Evolutionary conservation across 2,329 filamentous ascomycete genomes (phyloP), one percentile per base, ranked within the genome.

Genomic region (Xylaria sp.): DNA sequence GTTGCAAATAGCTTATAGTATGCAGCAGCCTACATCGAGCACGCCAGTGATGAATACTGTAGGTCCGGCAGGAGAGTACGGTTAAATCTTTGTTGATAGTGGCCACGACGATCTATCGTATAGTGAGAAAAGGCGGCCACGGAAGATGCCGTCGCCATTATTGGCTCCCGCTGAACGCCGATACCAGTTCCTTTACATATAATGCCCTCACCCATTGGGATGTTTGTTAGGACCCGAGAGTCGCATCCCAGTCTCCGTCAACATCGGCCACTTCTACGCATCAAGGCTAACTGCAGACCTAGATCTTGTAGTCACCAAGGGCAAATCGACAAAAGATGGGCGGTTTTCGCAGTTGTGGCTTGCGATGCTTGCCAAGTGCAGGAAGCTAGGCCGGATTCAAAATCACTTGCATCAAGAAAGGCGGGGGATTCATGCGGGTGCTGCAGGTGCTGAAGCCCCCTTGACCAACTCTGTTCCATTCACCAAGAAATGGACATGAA

Each of bases 371-470:
- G 70, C 68, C 71, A 66, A 68, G 67, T 64, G 57, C 65, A 69
- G 53, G 61, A 69, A 70, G 71, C 74, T 76, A 76, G 69, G 59
- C 74, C 72, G 67, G 60, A 73, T 73, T 63, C 67, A 69, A 75
- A 69, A 69, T 63, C 69, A 72, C 73, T 72, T 73, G 74, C 74
- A 66, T 71, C 63, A 50, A 69, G 54, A 69, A 72, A 72, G 74
- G 73, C 71, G 74, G 73, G 74, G 74, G 68, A 70, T 70, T 74
- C 63, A 69, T 74, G 73, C 70, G 70, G 72, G 67, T 61, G 60
- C 56, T 64, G 63, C 70, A 73, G 70, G 71, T 65, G 65, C 61
- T 69, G 64, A 65, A 56, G 65, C 58, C 63, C 63, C 20, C 59
- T 63, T 55, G 49, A 42, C 66, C 66, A 44, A 47, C 33, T 47